These are phyloP conservation scores for Macrolepiota albuminosa DNA, from an alignment of 768 basidiomycete species.

Conservation along the genomic window DNA sequence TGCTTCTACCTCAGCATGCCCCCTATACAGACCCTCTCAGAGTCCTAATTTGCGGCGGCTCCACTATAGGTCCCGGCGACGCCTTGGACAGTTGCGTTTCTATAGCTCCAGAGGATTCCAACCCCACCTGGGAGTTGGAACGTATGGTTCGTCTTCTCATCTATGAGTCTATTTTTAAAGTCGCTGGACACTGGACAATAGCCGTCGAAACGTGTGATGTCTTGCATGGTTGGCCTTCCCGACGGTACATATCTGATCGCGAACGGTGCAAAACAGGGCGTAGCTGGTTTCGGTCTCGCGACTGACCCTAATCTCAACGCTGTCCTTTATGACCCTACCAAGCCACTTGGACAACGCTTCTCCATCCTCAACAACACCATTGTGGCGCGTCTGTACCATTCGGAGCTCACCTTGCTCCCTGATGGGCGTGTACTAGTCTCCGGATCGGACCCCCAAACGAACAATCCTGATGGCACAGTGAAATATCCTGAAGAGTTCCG, in stretches of 20 bases:
- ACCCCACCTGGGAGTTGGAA: conserved; percentile 67
- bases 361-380: conserved; percentile 65
- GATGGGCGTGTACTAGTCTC: conserved; percentile 74
- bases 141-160: conserved; percentile 56
- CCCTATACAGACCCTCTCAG: conserved; percentile 74
- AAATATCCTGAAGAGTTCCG: conserved; percentile 76
- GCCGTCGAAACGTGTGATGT: conserved; percentile 74
- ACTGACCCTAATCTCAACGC: conserved; percentile 59
- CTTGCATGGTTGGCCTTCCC: conserved; percentile 68
- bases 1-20: conserved; percentile 63
- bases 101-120: conserved; percentile 58
- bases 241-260: conserved; percentile 74
- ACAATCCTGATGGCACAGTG: conserved; percentile 31
- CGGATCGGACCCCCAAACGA: conserved; percentile 68
- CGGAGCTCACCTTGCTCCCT: conserved; percentile 66
- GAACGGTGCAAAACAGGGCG: conserved; percentile 68
- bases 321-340: conserved; percentile 63
- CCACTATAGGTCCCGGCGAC: conserved; percentile 47
- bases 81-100: conserved; percentile 68
- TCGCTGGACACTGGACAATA: conserved; percentile 19
- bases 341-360: conserved; percentile 55
- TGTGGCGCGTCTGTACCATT: conserved; percentile 75
- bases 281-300: conserved; percentile 71
- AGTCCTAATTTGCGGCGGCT: conserved; percentile 74
- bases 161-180: background rate